Conservation (phyloP, 345 rosid species). For the Mallotus nudiflorus region DNA sequence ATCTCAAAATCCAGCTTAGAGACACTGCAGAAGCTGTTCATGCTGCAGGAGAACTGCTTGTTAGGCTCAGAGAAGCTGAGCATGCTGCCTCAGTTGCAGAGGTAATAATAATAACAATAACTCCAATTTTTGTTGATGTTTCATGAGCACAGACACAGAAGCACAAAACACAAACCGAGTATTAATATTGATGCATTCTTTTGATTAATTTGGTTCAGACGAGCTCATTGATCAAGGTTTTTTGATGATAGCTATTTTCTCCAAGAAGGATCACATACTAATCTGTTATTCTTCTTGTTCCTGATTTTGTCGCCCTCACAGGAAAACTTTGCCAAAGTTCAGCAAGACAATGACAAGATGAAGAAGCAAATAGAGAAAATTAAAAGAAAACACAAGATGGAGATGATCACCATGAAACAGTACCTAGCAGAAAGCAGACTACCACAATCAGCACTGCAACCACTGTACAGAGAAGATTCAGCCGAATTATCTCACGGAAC, state of each 20-base stretch:
- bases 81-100: conserved; percentile 73
- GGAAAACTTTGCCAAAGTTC: conserved; percentile 55
- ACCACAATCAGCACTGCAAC: conserved; percentile 80
- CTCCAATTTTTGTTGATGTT: no score
- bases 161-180: no score
- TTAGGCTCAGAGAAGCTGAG: conserved; percentile 87
- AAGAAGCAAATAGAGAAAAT: conserved; percentile 87
- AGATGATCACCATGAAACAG: conserved; percentile 81
- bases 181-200: no score
- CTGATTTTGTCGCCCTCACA: conserved; percentile 27
- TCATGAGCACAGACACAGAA: no score
- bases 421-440: conserved; percentile 76
- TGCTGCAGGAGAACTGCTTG: conserved; percentile 97
- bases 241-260: no score
- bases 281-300: neutral
- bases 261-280: no score
- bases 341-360: conserved; percentile 76
- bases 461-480: conserved; percentile 48
- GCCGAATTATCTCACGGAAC: conserved; percentile 32
- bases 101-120: no score
- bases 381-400: conserved; percentile 90
- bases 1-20: conserved; percentile 75
- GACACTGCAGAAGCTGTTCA: conserved; percentile 99
- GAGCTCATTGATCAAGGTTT: no score
- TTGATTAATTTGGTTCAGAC: no score